Base-by-base conservation (phyloP, 495 filamentous ascomycete species). In the Penicillium coffeae region DNA sequence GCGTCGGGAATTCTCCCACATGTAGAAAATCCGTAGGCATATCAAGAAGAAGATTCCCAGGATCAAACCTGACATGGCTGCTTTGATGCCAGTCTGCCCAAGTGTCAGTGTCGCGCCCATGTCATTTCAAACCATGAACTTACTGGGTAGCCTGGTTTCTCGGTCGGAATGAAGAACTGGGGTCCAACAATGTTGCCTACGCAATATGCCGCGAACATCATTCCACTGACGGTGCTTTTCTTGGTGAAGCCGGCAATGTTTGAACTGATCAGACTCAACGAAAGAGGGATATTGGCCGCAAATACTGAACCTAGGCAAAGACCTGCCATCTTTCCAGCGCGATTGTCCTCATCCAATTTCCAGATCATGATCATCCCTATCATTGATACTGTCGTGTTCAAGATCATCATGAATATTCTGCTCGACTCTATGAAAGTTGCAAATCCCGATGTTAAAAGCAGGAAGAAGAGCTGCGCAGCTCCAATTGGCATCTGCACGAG, bases 201-300 rank as follows among this genome's bases (percentile, higher is more conserved):
- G 48, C 69, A 72, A 32, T 69, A 70, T 8, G 55, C 64, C 13
- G 65, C 54, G 27, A 72, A 70, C 52, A 71, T 54, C 21, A 71
- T 21, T 2, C 66, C 70, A 12, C 62, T 71, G 8, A 74, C 68
- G 0, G 68, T 66, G 9, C 64, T 73, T 45, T 83, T 84, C 60
- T 87, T 87, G 7, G 83, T 85, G 59, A 82, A 84, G 4, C 83
- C 82, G 3, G 79, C 80, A 0, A 85, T 73, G 45, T 87, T 85
- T 10, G 73, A 77, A 2, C 68, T 71, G 38, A 85, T 79, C 16
- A 83, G 54, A 33, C 73, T 74, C 3, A 85, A 61, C 0, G 80
- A 60, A 3, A 78, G 71, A 0, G 82, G 81, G 45, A 82, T 81
- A 9, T 76, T 77, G 22, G 73, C 77, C 6, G 80, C 69, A 38